Conservation (phyloP, 2,329 filamentous ascomycete species). For the Cadophora luteo-olivacea region DNA sequence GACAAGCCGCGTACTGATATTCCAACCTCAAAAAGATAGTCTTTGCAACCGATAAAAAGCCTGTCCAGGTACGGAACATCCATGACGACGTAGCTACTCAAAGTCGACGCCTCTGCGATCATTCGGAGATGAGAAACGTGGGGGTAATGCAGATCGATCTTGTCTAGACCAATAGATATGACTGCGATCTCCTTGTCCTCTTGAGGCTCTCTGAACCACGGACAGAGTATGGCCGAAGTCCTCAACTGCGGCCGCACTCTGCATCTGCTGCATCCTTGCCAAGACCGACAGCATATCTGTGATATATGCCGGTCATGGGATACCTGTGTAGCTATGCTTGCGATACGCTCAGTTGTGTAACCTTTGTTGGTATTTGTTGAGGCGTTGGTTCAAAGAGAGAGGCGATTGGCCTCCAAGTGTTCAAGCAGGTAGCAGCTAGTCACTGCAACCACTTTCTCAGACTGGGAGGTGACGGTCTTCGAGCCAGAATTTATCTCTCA, state of each 20-base stretch:
- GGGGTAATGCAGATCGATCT: neutral
- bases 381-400: neutral
- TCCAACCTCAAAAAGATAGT: neutral
- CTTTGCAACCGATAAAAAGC: neutral
- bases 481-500: neutral
- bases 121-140: neutral
- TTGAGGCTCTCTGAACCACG: neutral
- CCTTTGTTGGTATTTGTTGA: conserved; percentile 2
- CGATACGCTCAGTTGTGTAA: neutral
- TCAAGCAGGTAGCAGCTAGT: neutral
- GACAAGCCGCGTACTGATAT: neutral
- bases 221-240: neutral
- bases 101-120: neutral
- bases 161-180: neutral
- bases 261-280: neutral
- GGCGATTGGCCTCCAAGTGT: neutral
- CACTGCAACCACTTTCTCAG: neutral
- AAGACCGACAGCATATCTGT: neutral
- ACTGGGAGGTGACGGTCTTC: neutral
- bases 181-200: neutral
- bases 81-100: neutral
- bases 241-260: neutral
- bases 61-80: neutral
- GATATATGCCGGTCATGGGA: neutral
- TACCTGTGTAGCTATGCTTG: neutral